Conservation (phyloP, 176 grass and related monocot species). For the Elymus sibiricus region DNA sequence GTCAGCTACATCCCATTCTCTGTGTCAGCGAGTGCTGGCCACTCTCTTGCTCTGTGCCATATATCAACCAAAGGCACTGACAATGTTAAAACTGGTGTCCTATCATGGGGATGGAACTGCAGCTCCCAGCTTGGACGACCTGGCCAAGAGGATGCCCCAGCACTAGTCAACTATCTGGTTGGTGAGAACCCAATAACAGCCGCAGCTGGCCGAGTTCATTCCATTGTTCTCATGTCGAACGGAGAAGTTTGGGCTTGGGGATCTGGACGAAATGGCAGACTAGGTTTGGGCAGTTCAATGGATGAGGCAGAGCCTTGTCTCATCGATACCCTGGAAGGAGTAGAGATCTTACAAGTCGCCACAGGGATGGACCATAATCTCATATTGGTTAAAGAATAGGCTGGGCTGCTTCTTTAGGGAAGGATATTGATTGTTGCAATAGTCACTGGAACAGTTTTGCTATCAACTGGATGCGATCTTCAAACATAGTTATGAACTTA, state of each 20-base stretch:
- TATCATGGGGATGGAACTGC: conserved; percentile 92
- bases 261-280: conserved; percentile 70
- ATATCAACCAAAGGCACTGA: conserved; percentile 28
- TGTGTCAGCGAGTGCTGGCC: conserved; percentile 72
- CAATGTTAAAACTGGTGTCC: conserved; percentile 16
- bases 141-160: conserved; percentile 50
- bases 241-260: conserved; percentile 83
- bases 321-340: conserved; percentile 57
- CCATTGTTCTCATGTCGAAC: conserved; percentile 48
- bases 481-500: background rate
- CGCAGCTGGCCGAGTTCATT: conserved; percentile 81
- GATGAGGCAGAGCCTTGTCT: conserved; percentile 74
- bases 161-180: conserved; percentile 44
- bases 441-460: background rate
- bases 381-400: conserved; percentile 57
- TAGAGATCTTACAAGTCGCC: conserved; percentile 55
- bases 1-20: conserved; percentile 48
- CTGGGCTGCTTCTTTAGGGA: background rate
- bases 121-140: conserved; percentile 78
- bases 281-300: conserved; percentile 79
- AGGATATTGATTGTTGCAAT: background rate
- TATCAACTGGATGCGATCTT: background rate
- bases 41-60: conserved; percentile 65
- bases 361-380: conserved; percentile 88
- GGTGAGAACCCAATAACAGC: conserved; percentile 42